A percentile compares a stretch with the other conserved stretches of the same genome.
Evolutionary conservation across 192 early-diverging fungal genomes (phyloP).

Genomic region (Coemansia sp.): DNA sequence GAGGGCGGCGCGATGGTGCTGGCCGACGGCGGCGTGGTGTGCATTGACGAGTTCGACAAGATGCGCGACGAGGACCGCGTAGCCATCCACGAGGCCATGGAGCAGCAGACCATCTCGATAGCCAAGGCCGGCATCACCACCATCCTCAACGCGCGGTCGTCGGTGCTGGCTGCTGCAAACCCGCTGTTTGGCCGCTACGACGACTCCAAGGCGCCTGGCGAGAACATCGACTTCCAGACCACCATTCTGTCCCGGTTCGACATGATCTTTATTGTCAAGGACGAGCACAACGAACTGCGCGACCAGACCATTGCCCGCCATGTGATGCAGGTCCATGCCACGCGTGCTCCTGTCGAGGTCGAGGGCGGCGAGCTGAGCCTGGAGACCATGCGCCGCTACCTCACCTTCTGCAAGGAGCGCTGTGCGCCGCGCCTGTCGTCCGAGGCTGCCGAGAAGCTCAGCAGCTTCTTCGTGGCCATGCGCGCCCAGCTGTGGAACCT

Average conservation of each 20-base stretch:
- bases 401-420: constrained; percentile 90
- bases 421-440: constrained; percentile 89
- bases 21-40: constrained; percentile 97
- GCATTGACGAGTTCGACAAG: constrained; percentile 99
- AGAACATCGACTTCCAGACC: constrained; percentile 99
- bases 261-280: constrained; percentile 98
- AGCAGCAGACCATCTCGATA: constrained; percentile 99
- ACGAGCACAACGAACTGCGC: constrained; percentile 91
- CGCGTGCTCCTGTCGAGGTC: constrained; percentile 60
- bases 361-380: constrained; percentile 86
- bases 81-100: constrained; percentile 99
- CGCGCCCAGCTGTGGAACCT: constrained; percentile 77
- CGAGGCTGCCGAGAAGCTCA: constrained; percentile 89
- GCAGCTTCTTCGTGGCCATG: constrained; percentile 90
- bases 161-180: constrained; percentile 96
- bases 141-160: constrained; percentile 94
- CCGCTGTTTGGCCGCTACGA: constrained; percentile 98
- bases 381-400: constrained; percentile 93
- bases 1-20: constrained; percentile 99
- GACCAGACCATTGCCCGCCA: constrained; percentile 93
- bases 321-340: constrained; percentile 92
- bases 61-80: constrained; percentile 99
- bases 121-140: constrained; percentile 99
- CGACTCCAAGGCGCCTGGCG: constrained; percentile 95
- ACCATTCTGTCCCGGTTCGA: constrained; percentile 99